Base-by-base conservation (phyloP, 768 basidiomycete species). In the Suillus occidentalis region DNA sequence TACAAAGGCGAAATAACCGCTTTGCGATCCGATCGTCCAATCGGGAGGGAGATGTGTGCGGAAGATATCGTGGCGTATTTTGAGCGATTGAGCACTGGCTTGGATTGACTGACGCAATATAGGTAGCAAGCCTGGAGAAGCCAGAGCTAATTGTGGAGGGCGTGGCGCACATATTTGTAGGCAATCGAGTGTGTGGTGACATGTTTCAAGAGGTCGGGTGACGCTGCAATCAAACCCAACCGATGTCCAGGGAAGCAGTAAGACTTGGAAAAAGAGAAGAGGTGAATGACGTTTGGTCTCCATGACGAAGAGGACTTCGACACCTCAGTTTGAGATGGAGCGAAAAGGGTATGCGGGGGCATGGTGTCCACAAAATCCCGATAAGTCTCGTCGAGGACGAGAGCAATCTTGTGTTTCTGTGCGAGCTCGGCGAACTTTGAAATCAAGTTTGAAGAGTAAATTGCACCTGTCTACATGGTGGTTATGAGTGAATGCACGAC, bases 371-470 rank as follows among this genome's bases (percentile, higher is more conserved):
- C 77, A 70, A 95, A 94, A 72, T 95, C 92, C 14, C 92, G 84
- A 75, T 96, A 96, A 1, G 94, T 95, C 76, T 94, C 92, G 75
- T 96, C 94, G n/a, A 96, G 58, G 43, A 95, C 81, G 28, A 95
- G 82, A 0, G 91, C 88, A 20, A 94, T 70, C 1, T 81, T 78
- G 34, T 81, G 73, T 60, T 82, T 77, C 25, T 71, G 76, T 0
- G 92, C 90, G 3, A 95, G 83, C 0, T 77, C 68, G 2, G 84
- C 83, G 68, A 94, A 95, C 6, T 83, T 76, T 0, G 79, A 73
- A 31, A 95, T 74, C 6, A 91, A 80, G 0, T 74, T 70, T 0
- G 85, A 82, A 0, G 89, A 74, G 69, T 93, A 93, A 1, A 84
- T 83, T 0, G 88, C 85, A 6, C 94, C 94, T 0, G 91, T 93